Conservation (phyloP, 768 basidiomycete genomes). For the Kondoa subrosea region DNA sequence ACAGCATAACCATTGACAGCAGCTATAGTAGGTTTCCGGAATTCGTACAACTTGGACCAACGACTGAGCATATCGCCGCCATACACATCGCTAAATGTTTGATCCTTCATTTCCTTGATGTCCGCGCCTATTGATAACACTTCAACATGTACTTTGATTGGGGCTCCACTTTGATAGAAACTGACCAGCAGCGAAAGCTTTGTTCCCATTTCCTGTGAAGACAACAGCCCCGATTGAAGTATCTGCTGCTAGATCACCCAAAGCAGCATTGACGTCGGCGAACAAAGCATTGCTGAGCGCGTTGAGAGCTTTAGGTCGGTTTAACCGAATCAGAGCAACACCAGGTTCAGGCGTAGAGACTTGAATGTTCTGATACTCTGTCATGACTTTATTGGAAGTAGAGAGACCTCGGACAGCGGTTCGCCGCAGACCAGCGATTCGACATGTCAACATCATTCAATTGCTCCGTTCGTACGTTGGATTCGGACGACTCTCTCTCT, state of each 20-base stretch:
- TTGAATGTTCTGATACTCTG: not conserved
- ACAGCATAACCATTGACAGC: conserved; percentile 88
- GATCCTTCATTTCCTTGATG: conserved; percentile 99
- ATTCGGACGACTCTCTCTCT: too few species aligned
- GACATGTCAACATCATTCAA: not conserved
- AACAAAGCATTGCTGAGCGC: conserved; percentile 70
- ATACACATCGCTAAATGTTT: conserved; percentile 75
- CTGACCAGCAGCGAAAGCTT: conserved; percentile 66
- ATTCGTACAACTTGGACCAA: conserved; percentile 55
- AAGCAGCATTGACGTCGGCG: conserved; percentile 58
- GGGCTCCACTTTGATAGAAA: not conserved
- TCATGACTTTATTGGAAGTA: not conserved
- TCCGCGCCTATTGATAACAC: conserved; percentile 45
- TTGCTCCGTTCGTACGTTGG: not conserved
- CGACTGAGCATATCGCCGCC: conserved; percentile 60
- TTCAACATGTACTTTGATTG: not conserved
- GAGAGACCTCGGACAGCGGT: not conserved
- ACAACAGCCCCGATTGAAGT: conserved; percentile 63
- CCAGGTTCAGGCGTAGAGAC: conserved; percentile 1
- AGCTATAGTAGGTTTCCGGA: conserved; percentile 86
- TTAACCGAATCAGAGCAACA: conserved; percentile 55
- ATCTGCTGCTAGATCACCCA: conserved; percentile 55
- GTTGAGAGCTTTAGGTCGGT: conserved; percentile 71
- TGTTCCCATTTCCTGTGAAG: conserved; percentile 65
- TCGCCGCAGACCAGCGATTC: not conserved